Evolutionary conservation across 345 rosid genomes (phyloP).

Genomic region (Syzygium aqueum): DNA sequence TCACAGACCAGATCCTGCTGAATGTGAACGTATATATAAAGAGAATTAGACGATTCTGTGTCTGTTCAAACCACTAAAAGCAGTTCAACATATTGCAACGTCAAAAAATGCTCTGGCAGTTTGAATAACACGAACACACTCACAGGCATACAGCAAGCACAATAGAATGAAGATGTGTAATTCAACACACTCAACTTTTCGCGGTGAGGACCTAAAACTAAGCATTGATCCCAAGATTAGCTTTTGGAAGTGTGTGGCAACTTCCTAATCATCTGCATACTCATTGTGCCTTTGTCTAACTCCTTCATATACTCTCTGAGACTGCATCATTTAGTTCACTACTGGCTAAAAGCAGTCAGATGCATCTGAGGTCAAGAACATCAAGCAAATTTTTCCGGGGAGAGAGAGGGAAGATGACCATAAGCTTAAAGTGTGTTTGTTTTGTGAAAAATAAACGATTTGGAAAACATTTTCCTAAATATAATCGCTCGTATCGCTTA

Average conservation of each 20-base stretch:
- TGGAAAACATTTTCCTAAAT: too few relatives aligned
- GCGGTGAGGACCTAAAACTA: not conserved
- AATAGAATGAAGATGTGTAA: not conserved
- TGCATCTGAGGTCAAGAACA: not conserved
- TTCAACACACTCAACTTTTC: not conserved
- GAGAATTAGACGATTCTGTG: not conserved
- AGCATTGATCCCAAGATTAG: not conserved
- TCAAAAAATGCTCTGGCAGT: not conserved
- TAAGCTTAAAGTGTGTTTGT: not conserved
- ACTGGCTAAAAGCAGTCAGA: not conserved
- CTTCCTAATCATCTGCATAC: not conserved
- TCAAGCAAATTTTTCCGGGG: not conserved
- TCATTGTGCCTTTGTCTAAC: not conserved
- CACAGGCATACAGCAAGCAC: not conserved
- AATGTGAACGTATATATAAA: not conserved
- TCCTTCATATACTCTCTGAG: not conserved
- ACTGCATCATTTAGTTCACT: not conserved
- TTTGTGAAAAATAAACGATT: too few relatives aligned
- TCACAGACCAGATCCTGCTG: not conserved
- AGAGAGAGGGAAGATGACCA: not conserved
- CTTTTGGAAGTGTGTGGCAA: not conserved
- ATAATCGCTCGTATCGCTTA: too few relatives aligned
- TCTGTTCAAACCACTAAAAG: not conserved
- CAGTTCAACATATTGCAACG: not conserved
- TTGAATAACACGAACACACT: not conserved